Base-by-base conservation (phyloP, 768 basidiomycete genomes). In the Naganishia onofrii region DNA sequence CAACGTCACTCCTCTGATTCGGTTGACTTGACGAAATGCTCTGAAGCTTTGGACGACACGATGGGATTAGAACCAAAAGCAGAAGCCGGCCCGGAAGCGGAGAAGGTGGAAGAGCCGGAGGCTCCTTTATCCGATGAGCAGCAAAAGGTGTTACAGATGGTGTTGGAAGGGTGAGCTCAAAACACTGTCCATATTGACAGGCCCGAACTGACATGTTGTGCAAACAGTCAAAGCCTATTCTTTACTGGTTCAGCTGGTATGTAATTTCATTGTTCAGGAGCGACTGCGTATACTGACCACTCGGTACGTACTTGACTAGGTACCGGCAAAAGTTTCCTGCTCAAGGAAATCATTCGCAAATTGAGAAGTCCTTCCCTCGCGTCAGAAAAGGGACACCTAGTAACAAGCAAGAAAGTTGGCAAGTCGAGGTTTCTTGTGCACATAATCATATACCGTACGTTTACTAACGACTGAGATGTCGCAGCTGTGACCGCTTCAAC, bases 321-420 rank as follows among this genome's bases (percentile, higher is more conserved):
- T 6, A 76, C 77, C 26, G 78, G 78, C 19, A 80, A 80, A 58
- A 80, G 79, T 21, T 77, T 81, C 64, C 71, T 81, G 15, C 71
- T 81, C 12, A 64, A 75, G 4, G 78, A 79, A 69, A 75, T 75
- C 60, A 75, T 75, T 70, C 36, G 52, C 7, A 48, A 56, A 12
- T 71, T 75, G n/a, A 66, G 71, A 19, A 54, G 3, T 0, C 74
- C 66, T 38, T 71, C 65, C 56, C 42, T 60, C 5, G 23, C 17
- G 21, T 38, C 36, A 17, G 54, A 48, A 2, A 57, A 58, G 23
- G 56, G 68, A 57, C 55, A 55, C 13, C 6, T 57, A 38, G 48
- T 51, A 51, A 51, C n/a, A 17, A 70, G 52, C n/a, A 70, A 65
- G 60, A 70, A 65, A 60, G 57, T 69, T 29, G 68, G 68, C 53